Conservation (phyloP, 371 early-diverging fungal species). For the Neoconidiobolus thromboides region DNA sequence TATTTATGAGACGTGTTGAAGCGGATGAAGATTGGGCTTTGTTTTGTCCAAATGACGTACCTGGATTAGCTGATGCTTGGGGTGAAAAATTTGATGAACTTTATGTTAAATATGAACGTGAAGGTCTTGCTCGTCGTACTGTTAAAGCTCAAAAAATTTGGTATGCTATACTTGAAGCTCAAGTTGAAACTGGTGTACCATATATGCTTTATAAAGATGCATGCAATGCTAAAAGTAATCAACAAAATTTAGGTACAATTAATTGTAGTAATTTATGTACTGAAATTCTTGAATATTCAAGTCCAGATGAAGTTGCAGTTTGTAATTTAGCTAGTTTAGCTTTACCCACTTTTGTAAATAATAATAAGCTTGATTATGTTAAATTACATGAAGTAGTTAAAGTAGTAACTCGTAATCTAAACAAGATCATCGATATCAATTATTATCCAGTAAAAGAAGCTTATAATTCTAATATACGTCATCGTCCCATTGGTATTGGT, state of each 20-base stretch:
- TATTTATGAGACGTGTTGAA: constrained; percentile 98
- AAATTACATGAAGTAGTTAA: constrained; percentile 63
- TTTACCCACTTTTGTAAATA: constrained; percentile 76
- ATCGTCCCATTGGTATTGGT: constrained; percentile 97
- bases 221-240: constrained; percentile 40
- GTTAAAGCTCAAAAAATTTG: constrained; percentile 97
- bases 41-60: constrained; percentile 95
- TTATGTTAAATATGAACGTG: constrained; percentile 73
- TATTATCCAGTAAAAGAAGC: constrained; percentile 94
- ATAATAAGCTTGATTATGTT: constrained; percentile 42
- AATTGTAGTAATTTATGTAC: constrained; percentile 63
- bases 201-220: constrained; percentile 98
- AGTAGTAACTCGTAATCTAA: constrained; percentile 76
- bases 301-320: constrained; percentile 94
- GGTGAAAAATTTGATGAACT: constrained; percentile 87
- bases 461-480: constrained; percentile 71
- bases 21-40: constrained; percentile 90
- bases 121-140: constrained; percentile 65
- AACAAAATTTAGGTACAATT: constrained; percentile 96
- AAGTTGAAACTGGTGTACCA: constrained; percentile 98
- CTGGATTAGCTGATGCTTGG: constrained; percentile 84
- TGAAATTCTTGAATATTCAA: constrained; percentile 94
- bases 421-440: constrained; percentile 95
- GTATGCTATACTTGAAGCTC: constrained; percentile 94
- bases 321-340: constrained; percentile 98